A percentile compares a stretch with the other conserved stretches of the same genome.
Conservation (phyloP, 1,284 basidiomycete genomes). For the Microbotryum intermedium region DNA sequence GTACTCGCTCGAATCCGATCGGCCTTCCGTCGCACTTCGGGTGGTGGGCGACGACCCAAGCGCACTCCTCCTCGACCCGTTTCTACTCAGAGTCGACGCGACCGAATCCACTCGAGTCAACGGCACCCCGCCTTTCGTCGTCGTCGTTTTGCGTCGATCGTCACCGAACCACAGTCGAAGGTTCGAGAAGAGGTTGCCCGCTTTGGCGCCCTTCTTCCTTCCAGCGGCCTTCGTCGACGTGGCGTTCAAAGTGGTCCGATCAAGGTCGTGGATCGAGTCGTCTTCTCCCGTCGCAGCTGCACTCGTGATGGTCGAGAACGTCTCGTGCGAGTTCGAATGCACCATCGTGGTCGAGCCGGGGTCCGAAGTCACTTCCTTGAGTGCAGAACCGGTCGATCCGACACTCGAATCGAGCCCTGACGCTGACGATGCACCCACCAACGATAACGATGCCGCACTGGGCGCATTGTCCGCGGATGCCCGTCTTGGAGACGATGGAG, state of each 20-base stretch:
- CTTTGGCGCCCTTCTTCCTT: slow-evolving; percentile 32
- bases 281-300: not conserved
- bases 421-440: too few relatives aligned
- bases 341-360: too few relatives aligned
- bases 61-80: not conserved
- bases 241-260: slow-evolving; percentile 14
- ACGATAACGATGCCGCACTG: too few relatives aligned
- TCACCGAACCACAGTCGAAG: slow-evolving; percentile 46
- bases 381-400: too few relatives aligned
- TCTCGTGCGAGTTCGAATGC: slow-evolving; percentile 3
- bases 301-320: slow-evolving; percentile 6
- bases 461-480: too few relatives aligned
- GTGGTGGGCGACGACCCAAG: not conserved
- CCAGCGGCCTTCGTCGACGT: slow-evolving; percentile 22
- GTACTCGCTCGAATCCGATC: slow-evolving; percentile 12
- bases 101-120: slow-evolving; percentile 27
- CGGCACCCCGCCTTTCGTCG: slow-evolving; percentile 24
- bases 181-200: slow-evolving; percentile 41
- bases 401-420: too few relatives aligned
- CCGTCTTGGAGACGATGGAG: too few relatives aligned
- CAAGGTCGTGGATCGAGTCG: not conserved
- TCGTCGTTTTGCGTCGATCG: slow-evolving; percentile 40
- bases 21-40: not conserved
- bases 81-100: slow-evolving; percentile 8
- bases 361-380: too few relatives aligned